Evolutionary conservation across 2,329 filamentous ascomycete species (phyloP), one percentile per base, ranked within the genome.

Genomic region (Apiospora koreana): DNA sequence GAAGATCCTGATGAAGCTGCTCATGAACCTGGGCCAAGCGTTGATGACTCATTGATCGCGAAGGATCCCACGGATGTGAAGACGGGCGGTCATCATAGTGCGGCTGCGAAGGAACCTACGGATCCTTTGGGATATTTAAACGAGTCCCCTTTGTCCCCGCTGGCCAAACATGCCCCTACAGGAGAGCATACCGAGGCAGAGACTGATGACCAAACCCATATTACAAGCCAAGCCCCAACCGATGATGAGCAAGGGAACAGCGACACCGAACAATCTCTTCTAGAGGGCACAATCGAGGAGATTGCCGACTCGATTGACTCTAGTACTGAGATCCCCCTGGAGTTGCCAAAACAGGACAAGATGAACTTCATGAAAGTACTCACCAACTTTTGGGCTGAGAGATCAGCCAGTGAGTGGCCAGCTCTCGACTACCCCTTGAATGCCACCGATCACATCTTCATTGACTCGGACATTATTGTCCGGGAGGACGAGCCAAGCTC

Each of bases 401-500:
- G 96, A 68, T 98, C 96, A 65, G 94, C 97, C 31, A 98, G 94
- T 80, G 95, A 95, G 46, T 99, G 96, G 96, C 88, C 92, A 7
- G 89, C 92, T 28, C 87, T 99, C 25, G 96, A 99, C 69, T 99
- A 99, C 77, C 97, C 97, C 3, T 88, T 98, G 73, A 93, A 89
- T 74, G 86, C 92, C 64, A 93, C 92, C 21, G 96, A 99, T 79
- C 96, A 99, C 80, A 95, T 99, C 65, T 98, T 98, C 82, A 93
- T 94, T 69, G 95, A 99, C 81, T 97, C 94, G 10, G 94, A 99
- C 79, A 95, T 99, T 73, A 97, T 99, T 75, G 94, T 99, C 46
- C 91, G 96, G 48, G 96, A 99, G 81, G 96, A 99, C 79, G 96
- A 99, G 81, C 96, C 96, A 2, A 98, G 94, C 77, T 98, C 96